These are phyloP conservation scores for Pelargonium fulgidum DNA, from an alignment of 441 rosid species.

Conservation along the genomic window DNA sequence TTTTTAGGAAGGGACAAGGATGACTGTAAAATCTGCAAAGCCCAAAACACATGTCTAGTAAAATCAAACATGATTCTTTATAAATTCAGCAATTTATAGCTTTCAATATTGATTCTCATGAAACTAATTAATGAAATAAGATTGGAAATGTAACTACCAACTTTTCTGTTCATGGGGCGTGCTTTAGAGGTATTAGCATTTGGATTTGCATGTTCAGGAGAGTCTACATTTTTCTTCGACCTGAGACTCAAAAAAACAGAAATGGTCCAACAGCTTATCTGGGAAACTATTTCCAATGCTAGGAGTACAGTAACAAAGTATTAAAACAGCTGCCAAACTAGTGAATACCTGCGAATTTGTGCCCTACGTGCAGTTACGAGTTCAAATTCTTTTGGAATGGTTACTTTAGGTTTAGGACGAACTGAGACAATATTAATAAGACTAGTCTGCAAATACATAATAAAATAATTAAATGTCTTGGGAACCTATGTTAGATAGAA, in stretches of 20 bases:
- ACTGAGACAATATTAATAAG: constrained; percentile 24
- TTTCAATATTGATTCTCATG: neutral
- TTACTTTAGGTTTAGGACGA: constrained; percentile 40
- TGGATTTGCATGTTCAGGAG: constrained; percentile 31
- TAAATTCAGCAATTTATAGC: neutral
- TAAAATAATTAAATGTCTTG: neutral
- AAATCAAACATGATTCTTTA: constrained; percentile 1
- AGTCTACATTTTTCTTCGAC: constrained; percentile 37
- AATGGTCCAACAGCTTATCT: no score
- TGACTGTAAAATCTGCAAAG: constrained; percentile 45
- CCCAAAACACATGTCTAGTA: constrained; percentile 12
- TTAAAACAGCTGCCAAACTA: neutral
- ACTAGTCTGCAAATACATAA: constrained; percentile 35
- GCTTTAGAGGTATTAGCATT: constrained; percentile 37
- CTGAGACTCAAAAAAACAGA: constrained; percentile 33
- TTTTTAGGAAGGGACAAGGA: constrained; percentile 31
- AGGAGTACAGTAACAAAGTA: neutral
- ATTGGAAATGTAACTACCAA: constrained; percentile 24
- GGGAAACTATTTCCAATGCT: no score
- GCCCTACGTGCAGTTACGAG: constrained; percentile 73
- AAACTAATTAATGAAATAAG: constrained; percentile 8
- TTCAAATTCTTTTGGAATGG: constrained; percentile 66
- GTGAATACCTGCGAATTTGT: constrained; percentile 41
- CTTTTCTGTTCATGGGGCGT: constrained; percentile 44
- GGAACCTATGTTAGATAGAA: neutral